A percentile compares a stretch with the other conserved stretches of the same genome.
Conservation (phyloP, 345 rosid genomes). For the Eutrema japonicum region DNA sequence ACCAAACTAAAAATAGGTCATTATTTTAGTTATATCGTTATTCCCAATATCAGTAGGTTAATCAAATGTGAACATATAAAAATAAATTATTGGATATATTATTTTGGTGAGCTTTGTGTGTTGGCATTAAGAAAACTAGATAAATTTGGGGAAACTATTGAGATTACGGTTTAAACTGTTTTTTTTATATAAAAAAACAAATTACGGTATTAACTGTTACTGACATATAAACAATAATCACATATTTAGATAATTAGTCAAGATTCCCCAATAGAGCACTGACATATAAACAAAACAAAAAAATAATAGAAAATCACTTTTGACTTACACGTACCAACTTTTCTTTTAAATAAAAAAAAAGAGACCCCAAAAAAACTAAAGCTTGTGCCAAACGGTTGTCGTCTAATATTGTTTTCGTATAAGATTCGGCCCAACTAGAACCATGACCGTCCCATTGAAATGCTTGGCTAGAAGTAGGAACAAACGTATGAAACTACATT, state of each 20-base stretch:
- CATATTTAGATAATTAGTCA: too few relatives aligned
- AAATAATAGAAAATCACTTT: not conserved
- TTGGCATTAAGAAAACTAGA: not conserved
- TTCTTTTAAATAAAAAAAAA: not conserved
- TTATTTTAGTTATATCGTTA: slow-evolving; percentile 12
- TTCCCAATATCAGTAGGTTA: not conserved
- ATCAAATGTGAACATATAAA: not conserved
- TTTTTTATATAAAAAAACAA: too few relatives aligned
- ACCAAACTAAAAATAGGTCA: slow-evolving; percentile 2
- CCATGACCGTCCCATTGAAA: not conserved
- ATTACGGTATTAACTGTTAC: not conserved
- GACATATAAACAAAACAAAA: not conserved
- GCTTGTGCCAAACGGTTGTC: not conserved
- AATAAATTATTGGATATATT: too few relatives aligned
- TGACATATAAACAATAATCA: not conserved
- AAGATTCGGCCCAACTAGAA: not conserved
- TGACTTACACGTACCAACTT: not conserved
- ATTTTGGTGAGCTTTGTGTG: not conserved
- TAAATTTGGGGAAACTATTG: not conserved
- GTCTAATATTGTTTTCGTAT: not conserved
- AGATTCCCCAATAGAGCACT: not conserved
- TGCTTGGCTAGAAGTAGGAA: not conserved
- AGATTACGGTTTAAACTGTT: not conserved
- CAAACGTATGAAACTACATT: slow-evolving; percentile 9
- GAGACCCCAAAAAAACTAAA: too few relatives aligned